A percentile compares a stretch with the other conserved stretches of the same genome.
These are phyloP conservation scores for Penicillium canescens DNA, from an alignment of 495 filamentous ascomycete genomes.

Conservation along the genomic window DNA sequence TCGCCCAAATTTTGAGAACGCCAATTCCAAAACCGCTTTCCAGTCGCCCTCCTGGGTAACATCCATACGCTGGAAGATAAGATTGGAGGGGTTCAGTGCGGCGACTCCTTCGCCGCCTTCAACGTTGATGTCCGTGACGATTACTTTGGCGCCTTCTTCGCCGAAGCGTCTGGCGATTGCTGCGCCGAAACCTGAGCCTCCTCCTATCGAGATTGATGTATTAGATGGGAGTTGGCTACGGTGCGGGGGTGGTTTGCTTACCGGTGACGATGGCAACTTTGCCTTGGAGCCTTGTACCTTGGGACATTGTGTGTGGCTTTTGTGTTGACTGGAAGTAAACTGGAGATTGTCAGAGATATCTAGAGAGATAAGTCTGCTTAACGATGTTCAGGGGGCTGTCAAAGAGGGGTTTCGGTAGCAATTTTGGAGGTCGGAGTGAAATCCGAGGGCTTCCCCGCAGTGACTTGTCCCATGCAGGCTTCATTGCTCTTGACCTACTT, in stretches of 20 bases:
- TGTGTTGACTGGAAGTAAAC: background rate
- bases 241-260: slow-evolving; percentile 1
- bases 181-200: slow-evolving; percentile 59
- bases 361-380: background rate
- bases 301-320: slow-evolving; percentile 12
- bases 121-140: slow-evolving; percentile 60
- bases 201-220: slow-evolving; percentile 29
- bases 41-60: slow-evolving; percentile 53
- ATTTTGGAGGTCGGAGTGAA: slow-evolving; percentile 18
- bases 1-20: slow-evolving; percentile 48
- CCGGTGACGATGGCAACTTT: slow-evolving; percentile 96
- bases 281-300: slow-evolving; percentile 59
- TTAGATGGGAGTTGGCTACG: slow-evolving; percentile 13
- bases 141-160: slow-evolving; percentile 57
- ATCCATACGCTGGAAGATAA: slow-evolving; percentile 50
- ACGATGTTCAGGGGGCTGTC: background rate
- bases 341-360: background rate
- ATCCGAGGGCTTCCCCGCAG: slow-evolving; percentile 27
- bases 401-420: slow-evolving; percentile 6
- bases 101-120: slow-evolving; percentile 51
- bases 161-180: slow-evolving; percentile 58
- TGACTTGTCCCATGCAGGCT: background rate
- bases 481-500: background rate
- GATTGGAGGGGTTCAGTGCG: slow-evolving; percentile 33
- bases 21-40: slow-evolving; percentile 44